These are phyloP conservation scores for Pistacia integerrima DNA, from an alignment of 345 rosid genomes.

Conservation along the genomic window DNA sequence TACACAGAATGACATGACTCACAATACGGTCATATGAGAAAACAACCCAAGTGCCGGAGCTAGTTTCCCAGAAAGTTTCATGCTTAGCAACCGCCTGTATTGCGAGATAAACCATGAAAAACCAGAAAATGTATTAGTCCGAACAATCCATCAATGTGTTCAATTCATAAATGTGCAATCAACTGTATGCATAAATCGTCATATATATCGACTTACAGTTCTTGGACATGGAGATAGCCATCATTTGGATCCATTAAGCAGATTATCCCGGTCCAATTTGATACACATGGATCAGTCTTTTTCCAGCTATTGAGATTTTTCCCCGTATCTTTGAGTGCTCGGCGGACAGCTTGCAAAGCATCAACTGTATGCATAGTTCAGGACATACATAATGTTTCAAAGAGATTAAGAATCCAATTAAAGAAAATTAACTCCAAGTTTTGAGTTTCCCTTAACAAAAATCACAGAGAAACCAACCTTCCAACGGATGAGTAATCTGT, in stretches of 20 bases:
- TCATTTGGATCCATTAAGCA: conserved; percentile 59
- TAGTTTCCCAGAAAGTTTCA: conserved; percentile 80
- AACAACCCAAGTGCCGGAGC: conserved; percentile 77
- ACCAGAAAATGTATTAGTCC: background rate
- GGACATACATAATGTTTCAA: conserved; percentile 2
- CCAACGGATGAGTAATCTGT: conserved; percentile 48
- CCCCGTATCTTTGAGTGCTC: background rate
- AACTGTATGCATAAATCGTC: too few relatives aligned
- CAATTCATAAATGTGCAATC: too few relatives aligned
- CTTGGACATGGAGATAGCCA: conserved; percentile 75
- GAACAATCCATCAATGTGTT: background rate
- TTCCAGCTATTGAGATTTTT: conserved; percentile 59
- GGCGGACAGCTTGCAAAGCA: conserved; percentile 13
- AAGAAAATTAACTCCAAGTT: too few relatives aligned
- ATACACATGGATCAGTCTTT: too few relatives aligned
- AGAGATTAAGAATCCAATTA: too few relatives aligned
- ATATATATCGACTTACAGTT: conserved; percentile 46
- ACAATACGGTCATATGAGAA: conserved; percentile 66
- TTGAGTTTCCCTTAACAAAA: conserved; percentile 1
- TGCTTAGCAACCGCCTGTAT: conserved; percentile 67
- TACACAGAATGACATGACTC: conserved; percentile 17
- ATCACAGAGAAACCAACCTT: conserved; percentile 44
- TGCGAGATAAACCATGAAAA: background rate
- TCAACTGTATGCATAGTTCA: conserved; percentile 3
- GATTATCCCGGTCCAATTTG: conserved; percentile 91